Conservation (phyloP, 73 alveolate genomes). For the Stentor roeselii region DNA sequence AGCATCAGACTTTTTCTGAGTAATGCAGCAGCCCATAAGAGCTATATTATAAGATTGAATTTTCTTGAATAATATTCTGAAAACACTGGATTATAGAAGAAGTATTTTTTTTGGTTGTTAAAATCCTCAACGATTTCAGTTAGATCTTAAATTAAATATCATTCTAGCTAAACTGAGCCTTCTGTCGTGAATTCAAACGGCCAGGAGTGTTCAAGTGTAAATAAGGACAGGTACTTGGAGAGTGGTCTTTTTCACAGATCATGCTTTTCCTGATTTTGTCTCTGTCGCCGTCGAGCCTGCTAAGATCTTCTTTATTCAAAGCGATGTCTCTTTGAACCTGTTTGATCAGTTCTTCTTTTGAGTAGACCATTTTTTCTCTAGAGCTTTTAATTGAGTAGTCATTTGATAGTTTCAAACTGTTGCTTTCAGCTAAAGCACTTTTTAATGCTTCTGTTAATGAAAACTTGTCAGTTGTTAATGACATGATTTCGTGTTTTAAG, state of each 20-base stretch:
- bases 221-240: neutral
- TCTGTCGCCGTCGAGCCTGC: neutral
- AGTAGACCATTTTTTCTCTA: neutral
- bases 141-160: too few relatives aligned
- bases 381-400: neutral
- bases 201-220: neutral
- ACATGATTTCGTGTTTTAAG: neutral
- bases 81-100: too few relatives aligned
- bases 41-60: too few relatives aligned
- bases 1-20: too few relatives aligned
- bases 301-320: neutral
- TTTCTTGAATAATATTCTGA: too few relatives aligned
- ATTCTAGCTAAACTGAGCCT: neutral
- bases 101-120: too few relatives aligned
- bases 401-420: neutral
- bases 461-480: neutral
- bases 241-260: neutral
- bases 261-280: neutral
- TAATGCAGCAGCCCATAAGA: too few relatives aligned
- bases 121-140: too few relatives aligned
- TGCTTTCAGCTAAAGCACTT: neutral
- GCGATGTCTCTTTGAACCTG: constrained; percentile 1
- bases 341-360: neutral
- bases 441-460: neutral
- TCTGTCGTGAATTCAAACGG: neutral